Evolutionary conservation across 129 eudicot species (phyloP), one percentile per base, ranked within the genome.

Genomic region (Tanacetum coccineum): DNA sequence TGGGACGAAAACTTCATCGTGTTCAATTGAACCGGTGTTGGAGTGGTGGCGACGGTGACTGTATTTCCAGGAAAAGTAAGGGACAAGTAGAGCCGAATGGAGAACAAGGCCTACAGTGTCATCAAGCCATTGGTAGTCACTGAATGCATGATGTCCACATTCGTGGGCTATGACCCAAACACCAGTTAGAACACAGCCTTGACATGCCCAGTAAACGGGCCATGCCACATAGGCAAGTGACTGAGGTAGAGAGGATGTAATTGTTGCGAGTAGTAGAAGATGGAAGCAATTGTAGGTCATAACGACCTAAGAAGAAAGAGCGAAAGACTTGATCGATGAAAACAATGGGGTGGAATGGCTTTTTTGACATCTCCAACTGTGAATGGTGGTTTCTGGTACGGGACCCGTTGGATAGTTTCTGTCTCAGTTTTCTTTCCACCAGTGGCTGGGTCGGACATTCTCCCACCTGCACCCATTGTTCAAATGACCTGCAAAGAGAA

Each of bases 161-260:
- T 85, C 90, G 8, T 85, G 90, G 63, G 90, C 90, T 14, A 85
- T 78, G 72, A 85, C 90, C 90, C 90, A 85, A 14, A 85, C 84
- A 6, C 90, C 90, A n/a, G 90, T 85, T 20, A 76, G 52, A 18
- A 85, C 75, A 28, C 90, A 85, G 42, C 90, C 90, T 66, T 81
- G 87, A 57, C 71, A 61, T 17, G 58, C 19, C 81, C 84, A 67
- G 57, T 85, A 85, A 7, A 81, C 9, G 4, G 84, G 84, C 90
- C 90, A 85, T 19, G 87, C 87, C 6, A 85, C 17, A 30, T 72
- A 85, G 48, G 77, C 6, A 19, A 78, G 79, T 0, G 84, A 78
- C 72, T 10, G 62, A 11, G 90, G 90, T 36, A 85, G 65, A 76
- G 78, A 10, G 66, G 78, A 85, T 75, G 81, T 75, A 81, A 71